phyloP scores from a whole-genome alignment of 2,329 filamentous ascomycete species.

The Thermothelomyces thermophilus region DNA sequence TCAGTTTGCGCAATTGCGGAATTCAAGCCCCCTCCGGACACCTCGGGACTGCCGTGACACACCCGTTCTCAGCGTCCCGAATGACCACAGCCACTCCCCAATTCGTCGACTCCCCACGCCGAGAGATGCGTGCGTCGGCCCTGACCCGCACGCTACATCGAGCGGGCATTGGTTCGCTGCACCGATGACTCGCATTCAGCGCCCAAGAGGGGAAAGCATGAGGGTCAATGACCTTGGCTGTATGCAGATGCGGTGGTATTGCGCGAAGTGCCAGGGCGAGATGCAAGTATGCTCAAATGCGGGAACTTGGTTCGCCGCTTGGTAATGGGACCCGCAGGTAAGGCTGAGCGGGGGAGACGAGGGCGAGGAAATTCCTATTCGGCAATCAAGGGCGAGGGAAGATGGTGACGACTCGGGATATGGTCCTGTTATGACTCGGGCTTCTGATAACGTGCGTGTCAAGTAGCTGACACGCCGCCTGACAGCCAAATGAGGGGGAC shows the following conservation, averaged over 20 bases:
- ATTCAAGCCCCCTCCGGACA: conserved; percentile 3
- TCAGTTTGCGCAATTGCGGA: conserved; percentile 26
- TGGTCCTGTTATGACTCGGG: not conserved
- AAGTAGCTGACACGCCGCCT: not conserved
- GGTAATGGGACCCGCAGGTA: conserved; percentile 9
- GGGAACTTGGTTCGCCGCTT: conserved; percentile 11
- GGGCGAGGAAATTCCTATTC: conserved; percentile 5
- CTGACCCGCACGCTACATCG: conserved; percentile 15
- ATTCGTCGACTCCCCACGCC: conserved; percentile 14
- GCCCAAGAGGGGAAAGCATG: conserved; percentile 14
- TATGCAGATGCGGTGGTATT: conserved; percentile 13
- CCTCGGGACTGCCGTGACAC: conserved; percentile 11
- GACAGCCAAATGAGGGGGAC: no score
- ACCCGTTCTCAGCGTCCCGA: conserved; percentile 14
- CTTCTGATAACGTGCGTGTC: not conserved
- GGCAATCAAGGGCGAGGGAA: not conserved
- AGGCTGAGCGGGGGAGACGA: conserved; percentile 16
- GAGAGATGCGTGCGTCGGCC: conserved; percentile 10
- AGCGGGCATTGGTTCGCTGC: conserved; percentile 17
- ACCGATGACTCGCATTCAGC: conserved; percentile 22
- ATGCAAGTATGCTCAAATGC: conserved; percentile 26
- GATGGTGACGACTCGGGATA: not conserved
- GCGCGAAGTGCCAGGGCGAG: conserved; percentile 11
- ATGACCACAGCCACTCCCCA: conserved; percentile 21
- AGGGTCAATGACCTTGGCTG: conserved; percentile 7